These are phyloP conservation scores for Aspergillus conjunctus DNA, from an alignment of 495 filamentous ascomycete genomes.

Conservation along the genomic window DNA sequence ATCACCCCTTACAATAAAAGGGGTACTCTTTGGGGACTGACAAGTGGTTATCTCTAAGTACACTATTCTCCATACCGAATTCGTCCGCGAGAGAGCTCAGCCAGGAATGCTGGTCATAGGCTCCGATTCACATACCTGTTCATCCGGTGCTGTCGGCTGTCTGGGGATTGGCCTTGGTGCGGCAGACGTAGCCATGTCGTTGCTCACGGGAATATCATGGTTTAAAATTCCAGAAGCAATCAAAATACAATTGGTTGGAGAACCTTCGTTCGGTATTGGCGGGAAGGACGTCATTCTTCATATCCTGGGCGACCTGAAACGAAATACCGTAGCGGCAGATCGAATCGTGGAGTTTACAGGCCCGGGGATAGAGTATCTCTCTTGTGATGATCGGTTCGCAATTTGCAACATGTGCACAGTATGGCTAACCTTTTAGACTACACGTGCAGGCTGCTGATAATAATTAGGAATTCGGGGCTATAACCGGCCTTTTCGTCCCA, in stretches of 20 bases:
- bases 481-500: slow-evolving; percentile 46
- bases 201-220: slow-evolving; percentile 51
- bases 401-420: slow-evolving; percentile 53
- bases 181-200: slow-evolving; percentile 47
- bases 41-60: slow-evolving; percentile 26
- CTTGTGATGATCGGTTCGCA: slow-evolving; percentile 49
- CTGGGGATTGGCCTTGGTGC: slow-evolving; percentile 49
- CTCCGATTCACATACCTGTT: slow-evolving; percentile 52
- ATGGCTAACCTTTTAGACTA: background rate
- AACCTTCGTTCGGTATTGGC: slow-evolving; percentile 39
- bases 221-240: slow-evolving; percentile 48
- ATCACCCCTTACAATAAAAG: background rate
- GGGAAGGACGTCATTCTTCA: slow-evolving; percentile 53
- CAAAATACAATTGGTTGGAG: slow-evolving; percentile 39
- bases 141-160: slow-evolving; percentile 41
- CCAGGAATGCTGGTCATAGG: slow-evolving; percentile 50
- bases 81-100: slow-evolving; percentile 45
- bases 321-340: slow-evolving; percentile 50
- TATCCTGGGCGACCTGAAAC: slow-evolving; percentile 43
- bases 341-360: slow-evolving; percentile 51
- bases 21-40: background rate
- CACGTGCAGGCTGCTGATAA: background rate
- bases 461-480: slow-evolving; percentile 46
- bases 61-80: slow-evolving; percentile 53
- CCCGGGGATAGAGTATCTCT: slow-evolving; percentile 35